A percentile compares a stretch with the other conserved stretches of the same genome.
These are phyloP conservation scores for Arthroderma sp. DNA, from an alignment of 2,329 filamentous ascomycete species.

Conservation along the genomic window DNA sequence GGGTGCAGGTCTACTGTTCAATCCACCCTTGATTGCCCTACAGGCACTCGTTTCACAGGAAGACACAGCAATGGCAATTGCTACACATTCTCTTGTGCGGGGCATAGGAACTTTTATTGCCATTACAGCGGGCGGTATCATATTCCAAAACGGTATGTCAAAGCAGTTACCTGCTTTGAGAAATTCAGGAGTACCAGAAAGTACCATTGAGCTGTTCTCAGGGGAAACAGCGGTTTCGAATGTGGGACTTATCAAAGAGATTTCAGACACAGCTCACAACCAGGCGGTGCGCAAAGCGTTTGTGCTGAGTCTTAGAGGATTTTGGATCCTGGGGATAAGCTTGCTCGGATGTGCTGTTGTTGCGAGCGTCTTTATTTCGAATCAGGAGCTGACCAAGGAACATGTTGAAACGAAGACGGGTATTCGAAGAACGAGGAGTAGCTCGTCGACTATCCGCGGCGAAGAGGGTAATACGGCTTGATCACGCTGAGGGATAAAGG, in stretches of 20 bases:
- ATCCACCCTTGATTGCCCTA: slow-evolving; percentile 43
- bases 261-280: slow-evolving; percentile 27
- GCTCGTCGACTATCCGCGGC: no score
- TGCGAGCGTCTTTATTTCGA: background rate
- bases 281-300: slow-evolving; percentile 33
- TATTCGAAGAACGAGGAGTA: background rate
- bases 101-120: slow-evolving; percentile 56
- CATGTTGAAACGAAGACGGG: slow-evolving; percentile 2
- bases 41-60: slow-evolving; percentile 39
- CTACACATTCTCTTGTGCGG: slow-evolving; percentile 44
- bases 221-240: slow-evolving; percentile 36
- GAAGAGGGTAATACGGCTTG: no score
- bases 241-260: slow-evolving; percentile 28
- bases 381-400: background rate
- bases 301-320: slow-evolving; percentile 36
- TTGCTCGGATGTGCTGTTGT: slow-evolving; percentile 18
- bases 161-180: slow-evolving; percentile 18
- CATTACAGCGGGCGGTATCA: slow-evolving; percentile 61
- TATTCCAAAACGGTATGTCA: slow-evolving; percentile 67
- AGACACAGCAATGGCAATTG: slow-evolving; percentile 39
- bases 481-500: no score
- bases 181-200: background rate
- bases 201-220: slow-evolving; percentile 15
- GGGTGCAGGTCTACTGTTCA: slow-evolving; percentile 40
- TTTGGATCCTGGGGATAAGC: slow-evolving; percentile 37